Conservation (phyloP, 805 yeast species). For the Wickerhamomyces queroliae region DNA sequence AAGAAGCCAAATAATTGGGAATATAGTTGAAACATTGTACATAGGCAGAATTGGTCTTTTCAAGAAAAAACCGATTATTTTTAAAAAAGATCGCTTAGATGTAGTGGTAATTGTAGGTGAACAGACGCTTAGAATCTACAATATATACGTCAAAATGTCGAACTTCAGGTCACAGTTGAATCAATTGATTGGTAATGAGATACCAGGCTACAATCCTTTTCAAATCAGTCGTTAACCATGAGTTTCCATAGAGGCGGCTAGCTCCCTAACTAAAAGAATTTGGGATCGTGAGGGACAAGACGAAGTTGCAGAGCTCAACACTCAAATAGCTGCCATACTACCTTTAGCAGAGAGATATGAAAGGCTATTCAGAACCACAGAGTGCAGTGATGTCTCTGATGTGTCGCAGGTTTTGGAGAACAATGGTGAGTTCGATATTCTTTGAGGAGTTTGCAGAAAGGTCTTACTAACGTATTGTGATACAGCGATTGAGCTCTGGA, state of each 20-base stretch:
- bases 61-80: no score
- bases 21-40: no score
- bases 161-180: constrained; percentile 12
- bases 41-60: background rate
- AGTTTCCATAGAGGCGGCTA: constrained; percentile 11
- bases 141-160: constrained; percentile 4
- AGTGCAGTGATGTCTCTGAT: constrained; percentile 15
- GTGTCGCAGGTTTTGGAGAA: constrained; percentile 20
- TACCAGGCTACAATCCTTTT: background rate
- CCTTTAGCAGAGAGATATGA: constrained; percentile 28
- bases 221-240: background rate
- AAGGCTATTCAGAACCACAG: constrained; percentile 20
- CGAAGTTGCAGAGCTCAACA: background rate
- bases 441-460: background rate
- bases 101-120: background rate
- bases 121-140: background rate
- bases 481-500: constrained; percentile 32
- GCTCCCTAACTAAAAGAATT: constrained; percentile 7
- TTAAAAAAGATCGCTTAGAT: no score
- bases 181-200: constrained; percentile 14
- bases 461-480: constrained; percentile 1
- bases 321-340: constrained; percentile 18
- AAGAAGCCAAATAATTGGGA: background rate
- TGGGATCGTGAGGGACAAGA: background rate
- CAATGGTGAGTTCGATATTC: constrained; percentile 5